Evolutionary conservation across 805 yeast genomes (phyloP), one percentile per base, ranked within the genome.

Genomic region (Geotrichum ghanense): DNA sequence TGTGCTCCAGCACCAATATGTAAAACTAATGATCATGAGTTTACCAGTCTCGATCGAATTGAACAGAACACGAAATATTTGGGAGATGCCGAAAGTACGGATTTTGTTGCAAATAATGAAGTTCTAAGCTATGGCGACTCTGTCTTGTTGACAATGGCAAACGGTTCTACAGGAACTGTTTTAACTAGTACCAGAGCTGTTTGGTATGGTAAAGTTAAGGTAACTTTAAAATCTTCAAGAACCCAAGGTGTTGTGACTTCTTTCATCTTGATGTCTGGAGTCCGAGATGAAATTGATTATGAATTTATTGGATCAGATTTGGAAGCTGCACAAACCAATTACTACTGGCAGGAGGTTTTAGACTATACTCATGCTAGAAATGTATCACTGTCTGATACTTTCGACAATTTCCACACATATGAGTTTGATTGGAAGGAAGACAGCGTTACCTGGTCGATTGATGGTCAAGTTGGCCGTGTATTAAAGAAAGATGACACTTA

Each of bases 1-100:
- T 89, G 97, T 67, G 76, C 86, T 79, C 88, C 97, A 3, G 75
- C 77, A 75, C 95, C 97, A 10, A 69, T 78, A 4, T 86, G 94
- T 72, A 62, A 70, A 56, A 60, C 73, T 50, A 49, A 50, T 21
- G 53, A 54, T 37, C 50, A 46, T 46, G 53, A 53, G 7, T 64
- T 65, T 55, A 43, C 51, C 48, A 50, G 53, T 50, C 61, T 58
- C 48, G 60, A 66, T 44, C 60, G 59, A 44, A 51, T 74, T 48
- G 53, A 56, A 12, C 46, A 61, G 35, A 60, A 59, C 49, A 58
- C 67, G 34, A 64, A 67, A 10, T 82, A 75, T 63, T 68, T 83
- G 47, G 97, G 97, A 37, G 82, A 89, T 64, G 70, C 82, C 1
- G 66, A 74, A 41, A 78, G 72, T 42, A 63, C 71, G 43, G 83